Percentiles rank a stretch among this genome's conserved stretches.
Conservation (phyloP, 352 stramenopile species). For the Phytophthora europaea region DNA sequence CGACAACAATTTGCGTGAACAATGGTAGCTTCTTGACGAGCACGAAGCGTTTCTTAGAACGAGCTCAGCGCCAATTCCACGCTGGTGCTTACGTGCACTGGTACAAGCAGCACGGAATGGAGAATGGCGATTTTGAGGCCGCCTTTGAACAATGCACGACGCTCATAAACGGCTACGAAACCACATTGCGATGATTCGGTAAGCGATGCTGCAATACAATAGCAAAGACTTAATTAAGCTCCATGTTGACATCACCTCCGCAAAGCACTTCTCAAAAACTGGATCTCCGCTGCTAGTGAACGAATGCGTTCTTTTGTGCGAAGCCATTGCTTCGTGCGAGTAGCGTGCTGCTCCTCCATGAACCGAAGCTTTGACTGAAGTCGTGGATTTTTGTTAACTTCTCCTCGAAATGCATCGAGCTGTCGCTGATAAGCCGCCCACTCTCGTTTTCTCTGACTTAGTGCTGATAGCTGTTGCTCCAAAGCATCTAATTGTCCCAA, state of each 20-base stretch:
- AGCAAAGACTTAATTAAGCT: not conserved
- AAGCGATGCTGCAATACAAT: not conserved
- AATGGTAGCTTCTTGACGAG: constrained; percentile 57
- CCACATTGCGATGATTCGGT: constrained; percentile 36
- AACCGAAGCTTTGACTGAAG: constrained; percentile 18
- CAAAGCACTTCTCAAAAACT: constrained; percentile 33
- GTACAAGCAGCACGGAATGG: constrained; percentile 70
- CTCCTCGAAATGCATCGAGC: constrained; percentile 26
- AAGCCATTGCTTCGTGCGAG: constrained; percentile 35
- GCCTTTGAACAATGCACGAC: constrained; percentile 51
- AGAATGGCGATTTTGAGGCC: constrained; percentile 55
- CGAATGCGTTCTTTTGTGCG: constrained; percentile 38
- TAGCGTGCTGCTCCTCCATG: constrained; percentile 32
- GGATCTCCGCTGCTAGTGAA: constrained; percentile 34
- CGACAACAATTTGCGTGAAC: constrained; percentile 59
- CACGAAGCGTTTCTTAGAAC: constrained; percentile 50
- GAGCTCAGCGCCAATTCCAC: constrained; percentile 56
- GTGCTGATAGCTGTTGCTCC: constrained; percentile 33
- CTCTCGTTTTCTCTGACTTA: constrained; percentile 42
- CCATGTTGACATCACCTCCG: constrained; percentile 8
- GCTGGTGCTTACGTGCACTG: constrained; percentile 66
- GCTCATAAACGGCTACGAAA: constrained; percentile 59
- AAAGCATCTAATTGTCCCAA: constrained; percentile 37
- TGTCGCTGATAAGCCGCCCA: constrained; percentile 42
- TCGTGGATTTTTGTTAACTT: constrained; percentile 18